Conservation (phyloP, 148 eudicot genomes). For the Polygonum maritimum region DNA sequence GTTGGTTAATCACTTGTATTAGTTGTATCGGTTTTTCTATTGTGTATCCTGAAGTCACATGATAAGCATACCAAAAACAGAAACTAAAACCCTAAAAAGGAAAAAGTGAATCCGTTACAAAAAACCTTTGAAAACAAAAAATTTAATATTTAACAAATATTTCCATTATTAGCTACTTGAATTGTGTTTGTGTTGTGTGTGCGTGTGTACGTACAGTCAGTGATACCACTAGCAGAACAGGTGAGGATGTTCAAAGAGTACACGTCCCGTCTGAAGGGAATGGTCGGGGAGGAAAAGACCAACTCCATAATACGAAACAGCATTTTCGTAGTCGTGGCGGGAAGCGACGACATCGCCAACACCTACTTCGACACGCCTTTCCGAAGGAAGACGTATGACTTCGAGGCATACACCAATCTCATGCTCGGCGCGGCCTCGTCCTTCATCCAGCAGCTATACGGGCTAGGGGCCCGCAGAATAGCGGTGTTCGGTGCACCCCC, state of each 20-base stretch:
- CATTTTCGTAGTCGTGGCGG: conserved; percentile 13
- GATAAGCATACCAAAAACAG: no score
- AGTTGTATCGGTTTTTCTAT: no score
- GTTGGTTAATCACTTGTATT: no score
- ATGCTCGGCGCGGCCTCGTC: conserved; percentile 35
- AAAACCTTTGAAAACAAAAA: no score
- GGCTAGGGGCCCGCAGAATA: conserved; percentile 50
- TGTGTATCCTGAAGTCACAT: no score
- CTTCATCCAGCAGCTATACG: conserved; percentile 38
- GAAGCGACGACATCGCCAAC: conserved; percentile 29
- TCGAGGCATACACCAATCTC: conserved; percentile 19
- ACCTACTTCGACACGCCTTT: conserved; percentile 22
- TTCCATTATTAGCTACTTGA: no score
- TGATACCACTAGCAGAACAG: conserved; percentile 36
- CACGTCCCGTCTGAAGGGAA: conserved; percentile 8
- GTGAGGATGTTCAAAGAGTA: conserved; percentile 25
- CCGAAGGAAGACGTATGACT: conserved; percentile 13
- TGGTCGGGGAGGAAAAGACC: conserved; percentile 28
- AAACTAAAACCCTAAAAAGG: no score
- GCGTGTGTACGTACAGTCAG: conserved; percentile 24
- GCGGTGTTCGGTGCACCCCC: conserved; percentile 43
- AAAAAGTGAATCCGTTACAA: no score
- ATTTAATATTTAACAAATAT: no score
- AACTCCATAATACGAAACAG: conserved; percentile 17
- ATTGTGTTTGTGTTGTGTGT: no score